Conservation (phyloP, 352 stramenopile genomes). For the Globisporangium apiculatum region DNA sequence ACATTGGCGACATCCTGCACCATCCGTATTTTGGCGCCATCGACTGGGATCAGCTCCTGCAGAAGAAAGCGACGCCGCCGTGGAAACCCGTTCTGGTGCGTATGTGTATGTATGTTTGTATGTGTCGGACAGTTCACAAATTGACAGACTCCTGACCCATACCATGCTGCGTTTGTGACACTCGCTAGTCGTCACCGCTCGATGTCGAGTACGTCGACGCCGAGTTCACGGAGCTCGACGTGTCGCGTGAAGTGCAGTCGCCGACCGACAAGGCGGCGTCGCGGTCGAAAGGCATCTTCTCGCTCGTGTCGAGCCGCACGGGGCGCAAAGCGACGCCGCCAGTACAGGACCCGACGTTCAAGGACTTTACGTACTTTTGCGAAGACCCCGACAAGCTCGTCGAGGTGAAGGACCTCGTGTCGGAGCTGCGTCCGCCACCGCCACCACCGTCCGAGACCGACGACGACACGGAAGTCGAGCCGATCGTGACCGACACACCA, state of each 20-base stretch:
- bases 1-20: slow-evolving; percentile 82
- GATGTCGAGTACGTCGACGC: slow-evolving; percentile 84
- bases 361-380: slow-evolving; percentile 88
- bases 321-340: slow-evolving; percentile 65
- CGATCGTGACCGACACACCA: slow-evolving; percentile 15
- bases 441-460: slow-evolving; percentile 33
- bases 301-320: slow-evolving; percentile 60
- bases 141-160: too few relatives aligned
- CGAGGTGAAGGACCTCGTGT: slow-evolving; percentile 73
- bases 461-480: slow-evolving; percentile 18
- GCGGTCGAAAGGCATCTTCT: slow-evolving; percentile 79
- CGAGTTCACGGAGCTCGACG: slow-evolving; percentile 83
- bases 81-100: slow-evolving; percentile 78
- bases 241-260: slow-evolving; percentile 73
- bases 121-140: not conserved
- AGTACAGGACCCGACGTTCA: slow-evolving; percentile 83
- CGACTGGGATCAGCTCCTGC: slow-evolving; percentile 80
- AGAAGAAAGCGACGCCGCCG: slow-evolving; percentile 78
- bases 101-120: not conserved
- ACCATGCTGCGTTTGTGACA: not conserved
- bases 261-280: slow-evolving; percentile 72
- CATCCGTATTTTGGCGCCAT: slow-evolving; percentile 76
- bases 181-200: slow-evolving; percentile 49
- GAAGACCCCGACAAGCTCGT: slow-evolving; percentile 83
- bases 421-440: slow-evolving; percentile 54